Percentiles rank a stretch among this genome's conserved stretches.
Conservation (phyloP, 2,329 filamentous ascomycete species). For the Hymenoscyphus fructigenus region DNA sequence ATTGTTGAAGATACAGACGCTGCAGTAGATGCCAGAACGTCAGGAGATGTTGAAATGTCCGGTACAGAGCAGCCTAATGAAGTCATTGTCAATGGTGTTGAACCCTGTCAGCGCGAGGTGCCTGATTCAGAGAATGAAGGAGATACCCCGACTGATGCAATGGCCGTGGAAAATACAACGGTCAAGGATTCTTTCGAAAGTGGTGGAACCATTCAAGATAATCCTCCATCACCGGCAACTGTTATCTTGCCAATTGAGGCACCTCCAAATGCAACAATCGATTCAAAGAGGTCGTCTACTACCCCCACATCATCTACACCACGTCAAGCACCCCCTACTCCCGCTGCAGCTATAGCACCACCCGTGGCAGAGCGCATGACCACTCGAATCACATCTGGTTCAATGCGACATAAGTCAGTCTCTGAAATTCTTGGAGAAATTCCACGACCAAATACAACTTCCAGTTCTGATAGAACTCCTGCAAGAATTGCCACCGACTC, state of each 20-base stretch:
- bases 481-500: conserved; percentile 20
- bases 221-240: conserved; percentile 9
- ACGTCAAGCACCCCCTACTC: conserved; percentile 29
- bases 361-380: conserved; percentile 57
- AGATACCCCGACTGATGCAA: conserved; percentile 28
- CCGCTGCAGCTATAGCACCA: conserved; percentile 33
- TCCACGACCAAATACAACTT: conserved; percentile 40
- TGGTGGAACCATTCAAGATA: conserved; percentile 14
- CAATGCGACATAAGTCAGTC: conserved; percentile 69
- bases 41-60: conserved; percentile 22
- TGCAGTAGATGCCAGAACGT: conserved; percentile 24
- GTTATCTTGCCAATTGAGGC: conserved; percentile 14
- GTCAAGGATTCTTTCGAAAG: conserved; percentile 33
- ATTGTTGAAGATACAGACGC: conserved; percentile 33
- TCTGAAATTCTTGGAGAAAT: conserved; percentile 68
- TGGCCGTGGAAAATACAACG: conserved; percentile 32
- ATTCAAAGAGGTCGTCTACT: conserved; percentile 20
- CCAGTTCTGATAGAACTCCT: conserved; percentile 21
- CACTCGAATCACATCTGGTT: conserved; percentile 68
- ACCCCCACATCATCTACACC: conserved; percentile 24
- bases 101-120: conserved; percentile 23
- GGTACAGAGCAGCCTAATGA: conserved; percentile 18
- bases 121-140: conserved; percentile 32
- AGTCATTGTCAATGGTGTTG: conserved; percentile 10
- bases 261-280: conserved; percentile 9